Conservation (phyloP, 108 stramenopile species). For the Fragilariopsis cylindrus region DNA sequence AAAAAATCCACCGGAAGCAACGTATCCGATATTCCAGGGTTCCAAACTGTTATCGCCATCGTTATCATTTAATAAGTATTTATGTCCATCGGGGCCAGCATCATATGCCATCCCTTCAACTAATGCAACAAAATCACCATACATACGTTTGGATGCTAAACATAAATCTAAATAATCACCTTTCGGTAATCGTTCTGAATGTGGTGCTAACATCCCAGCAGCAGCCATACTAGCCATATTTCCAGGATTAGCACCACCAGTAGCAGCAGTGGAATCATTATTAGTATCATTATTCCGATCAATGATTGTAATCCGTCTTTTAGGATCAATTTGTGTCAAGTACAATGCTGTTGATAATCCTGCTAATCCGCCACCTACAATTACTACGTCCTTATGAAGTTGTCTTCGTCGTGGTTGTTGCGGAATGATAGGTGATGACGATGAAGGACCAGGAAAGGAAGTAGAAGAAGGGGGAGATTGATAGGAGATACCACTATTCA, state of each 20-base stretch:
- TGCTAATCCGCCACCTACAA: conserved; percentile 77
- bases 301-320: conserved; percentile 69
- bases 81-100: conserved; percentile 55
- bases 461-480: not conserved
- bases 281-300: conserved; percentile 46
- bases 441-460: not conserved
- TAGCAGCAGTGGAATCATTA: conserved; percentile 5
- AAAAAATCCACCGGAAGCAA: conserved; percentile 87
- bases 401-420: not conserved
- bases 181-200: conserved; percentile 82
- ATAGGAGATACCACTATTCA: not conserved
- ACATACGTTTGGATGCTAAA: conserved; percentile 69
- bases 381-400: conserved; percentile 61
- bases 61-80: conserved; percentile 37
- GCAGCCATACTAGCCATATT: conserved; percentile 66
- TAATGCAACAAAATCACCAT: conserved; percentile 62
- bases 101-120: conserved; percentile 70
- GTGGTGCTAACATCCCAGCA: conserved; percentile 88
- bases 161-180: conserved; percentile 87
- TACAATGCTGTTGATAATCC: conserved; percentile 76
- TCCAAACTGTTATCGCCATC: conserved; percentile 26
- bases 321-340: conserved; percentile 60
- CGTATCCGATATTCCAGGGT: conserved; percentile 77
- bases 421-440: not conserved
- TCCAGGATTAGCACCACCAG: not conserved